Evolutionary conservation across 75 land plant genomes (phyloP), one percentile per base, ranked within the genome.

Genomic region (Cryptomeria japonica): DNA sequence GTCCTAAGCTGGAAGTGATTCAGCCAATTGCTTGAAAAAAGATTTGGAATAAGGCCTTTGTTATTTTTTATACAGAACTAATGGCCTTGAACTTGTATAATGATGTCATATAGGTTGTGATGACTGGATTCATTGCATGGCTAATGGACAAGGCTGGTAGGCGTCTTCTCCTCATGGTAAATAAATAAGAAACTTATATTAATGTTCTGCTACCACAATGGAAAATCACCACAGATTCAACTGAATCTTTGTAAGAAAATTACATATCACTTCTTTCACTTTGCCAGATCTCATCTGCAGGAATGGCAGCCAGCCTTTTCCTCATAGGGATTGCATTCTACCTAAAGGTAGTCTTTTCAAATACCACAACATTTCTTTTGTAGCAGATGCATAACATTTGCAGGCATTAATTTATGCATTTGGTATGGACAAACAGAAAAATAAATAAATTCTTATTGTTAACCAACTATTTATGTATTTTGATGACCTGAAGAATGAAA

Each of bases 121-220:
- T 92, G 80, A 96, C 97, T 87, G 96, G 86, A 49, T 91, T 96
- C 68, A 87, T 94, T 61, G 91, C 95, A 44, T 90, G 91, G 90
- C 89, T 96, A 80, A 89, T 92, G 87, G 98, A 96, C 89, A 94
- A 85, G 92, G 90, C 97, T 15, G 98, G 98, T 5, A 91, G 98
- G 34, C 90, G 97, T 46, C 86, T 93, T 68, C 94, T 96, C 5
- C 94, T 96, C 82, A 94, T 92, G 76, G 98, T 96, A 87, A 87
- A 94, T 91, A 77, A 68, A 86, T 68, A 5, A 75, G 28, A 22
- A 38, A 11, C 3, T 75, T 25, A 15, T 38, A 12, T 22, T 10
- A 10, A 55, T 88, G 47, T 55, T 44, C 39, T 25, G 42, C 46
- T 84, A 28, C 32, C 28, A 46, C 84, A 38, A 94, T 47, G 92